A percentile compares a stretch with the other conserved stretches of the same genome.
Evolutionary conservation across 1,139 yeast genomes (phyloP).

Genomic region (Pichia sp.): DNA sequence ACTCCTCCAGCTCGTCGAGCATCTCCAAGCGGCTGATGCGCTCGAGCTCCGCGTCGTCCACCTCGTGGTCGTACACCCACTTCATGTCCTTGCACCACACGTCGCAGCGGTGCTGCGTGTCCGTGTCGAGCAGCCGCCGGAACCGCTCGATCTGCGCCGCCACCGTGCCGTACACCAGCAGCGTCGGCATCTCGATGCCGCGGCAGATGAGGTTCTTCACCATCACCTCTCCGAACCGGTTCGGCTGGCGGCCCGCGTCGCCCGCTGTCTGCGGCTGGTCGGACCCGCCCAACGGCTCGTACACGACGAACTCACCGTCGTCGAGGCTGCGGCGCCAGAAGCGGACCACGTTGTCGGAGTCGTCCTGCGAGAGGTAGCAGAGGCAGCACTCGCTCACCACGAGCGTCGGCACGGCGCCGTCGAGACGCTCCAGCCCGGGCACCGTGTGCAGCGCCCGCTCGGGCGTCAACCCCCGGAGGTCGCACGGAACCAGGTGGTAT

Average conservation of each 20-base stretch:
- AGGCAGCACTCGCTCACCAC: slow-evolving; percentile 85
- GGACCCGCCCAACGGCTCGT: slow-evolving; percentile 77
- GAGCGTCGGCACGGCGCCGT: slow-evolving; percentile 54
- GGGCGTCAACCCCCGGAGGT: slow-evolving; percentile 41
- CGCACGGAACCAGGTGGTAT: slow-evolving; percentile 55
- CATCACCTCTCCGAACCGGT: slow-evolving; percentile 77
- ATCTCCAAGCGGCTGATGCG: slow-evolving; percentile 66
- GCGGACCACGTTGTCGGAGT: slow-evolving; percentile 49
- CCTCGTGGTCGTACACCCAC: slow-evolving; percentile 57
- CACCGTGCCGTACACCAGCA: slow-evolving; percentile 47
- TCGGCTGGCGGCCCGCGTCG: neutral
- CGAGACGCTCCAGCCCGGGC: slow-evolving; percentile 27
- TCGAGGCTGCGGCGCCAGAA: slow-evolving; percentile 35
- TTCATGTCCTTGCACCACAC: slow-evolving; percentile 53
- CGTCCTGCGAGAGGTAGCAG: slow-evolving; percentile 66
- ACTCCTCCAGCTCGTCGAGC: slow-evolving; percentile 87
- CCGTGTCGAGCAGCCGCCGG: slow-evolving; percentile 9
- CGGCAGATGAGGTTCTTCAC: slow-evolving; percentile 60
- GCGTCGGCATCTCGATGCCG: slow-evolving; percentile 69
- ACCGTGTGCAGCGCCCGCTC: neutral
- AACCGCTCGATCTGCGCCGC: slow-evolving; percentile 43
- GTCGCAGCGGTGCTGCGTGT: slow-evolving; percentile 21
- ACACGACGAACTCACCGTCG: slow-evolving; percentile 48
- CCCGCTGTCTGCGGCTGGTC: neutral
- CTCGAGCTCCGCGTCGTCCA: slow-evolving; percentile 41